A percentile compares a stretch with the other conserved stretches of the same genome.
Conservation (phyloP, 768 basidiomycete species). For the Lactarius sanguifluus region DNA sequence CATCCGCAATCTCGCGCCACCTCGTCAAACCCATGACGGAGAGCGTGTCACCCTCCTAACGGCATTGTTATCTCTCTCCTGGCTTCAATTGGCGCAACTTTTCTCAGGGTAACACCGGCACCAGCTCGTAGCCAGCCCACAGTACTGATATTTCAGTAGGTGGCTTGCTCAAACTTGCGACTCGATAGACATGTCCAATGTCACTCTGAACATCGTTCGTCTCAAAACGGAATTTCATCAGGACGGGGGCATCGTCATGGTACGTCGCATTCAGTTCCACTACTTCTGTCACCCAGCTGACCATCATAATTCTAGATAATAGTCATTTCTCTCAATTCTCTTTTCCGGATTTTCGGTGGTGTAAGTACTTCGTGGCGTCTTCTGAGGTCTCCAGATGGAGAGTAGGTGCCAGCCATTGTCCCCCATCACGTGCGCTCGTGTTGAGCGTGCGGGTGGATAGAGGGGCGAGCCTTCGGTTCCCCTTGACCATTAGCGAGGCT, state of each 20-base stretch:
- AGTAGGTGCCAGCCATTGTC: too few relatives aligned
- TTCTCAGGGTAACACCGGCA: constrained; percentile 45
- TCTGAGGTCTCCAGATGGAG: background rate
- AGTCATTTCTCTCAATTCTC: constrained; percentile 84
- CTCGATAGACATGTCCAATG: constrained; percentile 83
- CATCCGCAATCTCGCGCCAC: constrained; percentile 8
- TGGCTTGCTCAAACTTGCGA: constrained; percentile 88
- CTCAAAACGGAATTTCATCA: constrained; percentile 49
- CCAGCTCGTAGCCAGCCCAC: background rate
- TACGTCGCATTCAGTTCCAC: constrained; percentile 30
- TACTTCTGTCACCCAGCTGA: background rate
- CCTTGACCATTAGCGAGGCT: background rate
- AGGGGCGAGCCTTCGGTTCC: background rate
- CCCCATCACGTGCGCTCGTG: background rate
- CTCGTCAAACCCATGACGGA: background rate
- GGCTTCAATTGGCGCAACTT: constrained; percentile 53
- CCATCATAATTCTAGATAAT: constrained; percentile 47
- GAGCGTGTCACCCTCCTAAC: constrained; percentile 38
- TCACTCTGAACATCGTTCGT: constrained; percentile 52
- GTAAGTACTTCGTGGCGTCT: constrained; percentile 37
- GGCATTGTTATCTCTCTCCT: constrained; percentile 44
- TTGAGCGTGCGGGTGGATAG: background rate
- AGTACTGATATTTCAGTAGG: constrained; percentile 35
- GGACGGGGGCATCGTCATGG: constrained; percentile 44
- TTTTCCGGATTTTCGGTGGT: constrained; percentile 80